Evolutionary conservation across 305 asterid species (phyloP).

Genomic region (Fraxinus latifolia): DNA sequence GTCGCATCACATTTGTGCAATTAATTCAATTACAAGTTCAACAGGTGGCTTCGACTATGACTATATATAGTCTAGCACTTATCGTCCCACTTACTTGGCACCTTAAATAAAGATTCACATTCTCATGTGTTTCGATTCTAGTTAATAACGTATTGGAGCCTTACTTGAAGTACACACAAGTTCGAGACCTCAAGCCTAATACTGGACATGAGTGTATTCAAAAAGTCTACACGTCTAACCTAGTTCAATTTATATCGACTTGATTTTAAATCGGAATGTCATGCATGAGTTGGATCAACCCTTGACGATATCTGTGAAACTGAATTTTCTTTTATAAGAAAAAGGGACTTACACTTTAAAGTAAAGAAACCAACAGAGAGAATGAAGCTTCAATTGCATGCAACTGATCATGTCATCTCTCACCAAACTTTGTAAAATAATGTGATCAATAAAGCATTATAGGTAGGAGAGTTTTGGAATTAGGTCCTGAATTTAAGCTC

Average conservation of each 20-base stretch:
- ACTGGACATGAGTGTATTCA: not conserved
- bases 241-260: not conserved
- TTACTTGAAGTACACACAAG: not conserved
- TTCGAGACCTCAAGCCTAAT: not conserved
- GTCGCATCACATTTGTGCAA: not conserved
- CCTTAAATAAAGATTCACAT: not conserved
- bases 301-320: not conserved
- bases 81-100: not conserved
- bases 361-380: not conserved
- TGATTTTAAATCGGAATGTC: not conserved
- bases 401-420: not conserved
- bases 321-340: not conserved
- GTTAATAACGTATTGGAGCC: not conserved
- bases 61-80: not conserved
- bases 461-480: not conserved
- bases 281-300: not conserved
- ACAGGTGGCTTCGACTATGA: not conserved
- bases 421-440: not conserved
- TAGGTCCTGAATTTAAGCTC: conserved; percentile 1
- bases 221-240: not conserved
- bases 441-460: not conserved
- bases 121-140: not conserved
- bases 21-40: not conserved
- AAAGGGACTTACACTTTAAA: not conserved
- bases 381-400: not conserved